Conservation (phyloP, 495 filamentous ascomycete genomes). For the Penicillium diatomitis region DNA sequence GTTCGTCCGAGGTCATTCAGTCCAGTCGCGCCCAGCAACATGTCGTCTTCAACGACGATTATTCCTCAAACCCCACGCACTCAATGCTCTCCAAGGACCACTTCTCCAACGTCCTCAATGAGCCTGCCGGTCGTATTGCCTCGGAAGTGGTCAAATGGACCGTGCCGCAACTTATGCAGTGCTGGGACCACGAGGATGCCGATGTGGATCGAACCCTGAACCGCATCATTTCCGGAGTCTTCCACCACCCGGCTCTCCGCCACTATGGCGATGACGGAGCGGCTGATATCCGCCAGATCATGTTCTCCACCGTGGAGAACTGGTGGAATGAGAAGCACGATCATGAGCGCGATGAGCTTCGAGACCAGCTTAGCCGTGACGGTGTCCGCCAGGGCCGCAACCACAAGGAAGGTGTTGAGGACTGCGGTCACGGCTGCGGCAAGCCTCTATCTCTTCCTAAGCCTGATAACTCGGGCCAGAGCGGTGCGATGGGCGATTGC, state of each 20-base stretch:
- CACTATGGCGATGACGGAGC: conserved; percentile 63
- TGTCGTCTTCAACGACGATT: conserved; percentile 74
- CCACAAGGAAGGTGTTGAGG: conserved; percentile 76
- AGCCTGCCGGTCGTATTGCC: conserved; percentile 75
- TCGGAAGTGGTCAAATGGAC: conserved; percentile 69
- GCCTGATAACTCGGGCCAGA: not conserved
- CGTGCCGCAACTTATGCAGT: conserved; percentile 76
- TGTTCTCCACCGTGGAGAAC: conserved; percentile 67
- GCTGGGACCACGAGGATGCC: conserved; percentile 67
- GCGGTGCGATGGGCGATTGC: conserved; percentile 20
- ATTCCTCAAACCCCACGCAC: conserved; percentile 72
- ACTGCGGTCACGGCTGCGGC: conserved; percentile 78
- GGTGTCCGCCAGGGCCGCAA: conserved; percentile 69
- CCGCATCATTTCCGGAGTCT: conserved; percentile 69
- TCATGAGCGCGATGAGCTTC: conserved; percentile 50
- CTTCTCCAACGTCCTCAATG: conserved; percentile 80
- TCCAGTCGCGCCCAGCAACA: conserved; percentile 70
- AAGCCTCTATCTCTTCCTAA: conserved; percentile 54
- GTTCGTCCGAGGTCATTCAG: conserved; percentile 77
- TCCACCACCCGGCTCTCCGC: conserved; percentile 78
- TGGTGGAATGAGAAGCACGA: conserved; percentile 69
- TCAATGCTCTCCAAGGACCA: conserved; percentile 96
- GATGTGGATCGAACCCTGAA: conserved; percentile 59
- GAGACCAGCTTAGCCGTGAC: conserved; percentile 61
- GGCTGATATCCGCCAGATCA: conserved; percentile 57